Evolutionary conservation across 2,329 filamentous ascomycete genomes (phyloP).

Genomic region (Rutstroemia sp.): DNA sequence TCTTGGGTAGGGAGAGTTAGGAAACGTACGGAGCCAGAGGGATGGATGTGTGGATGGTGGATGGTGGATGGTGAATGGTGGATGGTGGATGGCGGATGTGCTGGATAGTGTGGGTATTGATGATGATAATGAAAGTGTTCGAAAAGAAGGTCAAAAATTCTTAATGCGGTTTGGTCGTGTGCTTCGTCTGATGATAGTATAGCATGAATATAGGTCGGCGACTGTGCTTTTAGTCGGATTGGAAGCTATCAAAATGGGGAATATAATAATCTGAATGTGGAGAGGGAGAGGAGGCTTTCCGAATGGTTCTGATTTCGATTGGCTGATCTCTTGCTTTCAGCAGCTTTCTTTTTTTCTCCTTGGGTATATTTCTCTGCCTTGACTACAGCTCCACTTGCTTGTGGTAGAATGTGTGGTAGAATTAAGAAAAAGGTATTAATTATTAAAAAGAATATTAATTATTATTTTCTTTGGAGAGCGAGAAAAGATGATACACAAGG

Average conservation of each 20-base stretch:
- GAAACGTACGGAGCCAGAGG: no score
- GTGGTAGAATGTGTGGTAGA: no score
- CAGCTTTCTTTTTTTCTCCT: background rate
- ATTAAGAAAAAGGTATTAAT: no score
- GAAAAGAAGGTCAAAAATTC: background rate
- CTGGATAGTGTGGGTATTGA: background rate
- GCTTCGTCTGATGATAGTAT: constrained; percentile 4
- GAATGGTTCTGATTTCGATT: background rate
- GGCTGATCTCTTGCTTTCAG: no score
- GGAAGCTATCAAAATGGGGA: constrained; percentile 4
- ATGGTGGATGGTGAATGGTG: background rate
- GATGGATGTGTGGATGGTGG: background rate
- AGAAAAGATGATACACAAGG: no score
- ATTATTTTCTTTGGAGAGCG: no score
- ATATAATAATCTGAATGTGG: constrained; percentile 7
- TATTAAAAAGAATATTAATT: no score
- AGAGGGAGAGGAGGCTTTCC: constrained; percentile 2
- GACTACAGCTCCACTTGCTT: no score
- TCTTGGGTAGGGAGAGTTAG: background rate
- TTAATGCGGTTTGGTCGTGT: constrained; percentile 3
- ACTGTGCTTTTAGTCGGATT: background rate
- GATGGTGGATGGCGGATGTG: background rate
- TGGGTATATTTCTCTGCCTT: background rate
- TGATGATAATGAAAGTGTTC: background rate
- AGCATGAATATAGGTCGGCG: constrained; percentile 4